Evolutionary conservation across 768 basidiomycete species (phyloP), one percentile per base, ranked within the genome.

Genomic region (Lentinula detonsa): DNA sequence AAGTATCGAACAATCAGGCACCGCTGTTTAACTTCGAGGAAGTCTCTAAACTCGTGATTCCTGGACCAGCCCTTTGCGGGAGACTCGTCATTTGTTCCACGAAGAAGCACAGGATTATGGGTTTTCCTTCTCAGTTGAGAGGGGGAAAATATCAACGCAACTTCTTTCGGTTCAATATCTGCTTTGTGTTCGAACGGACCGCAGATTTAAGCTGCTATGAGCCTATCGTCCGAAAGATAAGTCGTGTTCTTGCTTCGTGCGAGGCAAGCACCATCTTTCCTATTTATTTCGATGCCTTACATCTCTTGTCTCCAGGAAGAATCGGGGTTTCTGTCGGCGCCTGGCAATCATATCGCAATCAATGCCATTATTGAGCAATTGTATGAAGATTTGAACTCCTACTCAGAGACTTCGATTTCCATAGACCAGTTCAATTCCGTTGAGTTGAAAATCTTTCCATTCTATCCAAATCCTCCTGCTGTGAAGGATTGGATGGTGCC

Each of bases 401-500:
- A 96, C 74, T 94, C 93, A 0, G 96, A 98, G 75, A 95, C 96
- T 1, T 93, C 91, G 2, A 95, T 99, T 57, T 81, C 84, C 1
- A 87, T 98, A 64, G 92, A 97, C 72, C 83, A 84, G 48, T 94
- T 94, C 78, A 97, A 95, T 69, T 93, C 94, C 2, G 90, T 98
- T 59, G 95, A 98, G 69, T 74, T 99, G 65, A 95, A 96, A 72
- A 91, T 98, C 48, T 94, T 98, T 63, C 96, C 97, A 0, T 96
- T 95, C 74, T 95, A 95, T 66, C 94, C 93, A 21, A 98, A 98
- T 66, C 96, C 97, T 16, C 89, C 90, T 0, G 77, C 80, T 3
- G 92, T 98, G 11, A 84, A 87, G 64, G 92, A 97, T 67, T 99
- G 97, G 97, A 87, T 91, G 76, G 97, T 98, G 1, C 97, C 97